Evolutionary conservation across 257 asterid species (phyloP).

Genomic region (Nicotiana sylvestris): DNA sequence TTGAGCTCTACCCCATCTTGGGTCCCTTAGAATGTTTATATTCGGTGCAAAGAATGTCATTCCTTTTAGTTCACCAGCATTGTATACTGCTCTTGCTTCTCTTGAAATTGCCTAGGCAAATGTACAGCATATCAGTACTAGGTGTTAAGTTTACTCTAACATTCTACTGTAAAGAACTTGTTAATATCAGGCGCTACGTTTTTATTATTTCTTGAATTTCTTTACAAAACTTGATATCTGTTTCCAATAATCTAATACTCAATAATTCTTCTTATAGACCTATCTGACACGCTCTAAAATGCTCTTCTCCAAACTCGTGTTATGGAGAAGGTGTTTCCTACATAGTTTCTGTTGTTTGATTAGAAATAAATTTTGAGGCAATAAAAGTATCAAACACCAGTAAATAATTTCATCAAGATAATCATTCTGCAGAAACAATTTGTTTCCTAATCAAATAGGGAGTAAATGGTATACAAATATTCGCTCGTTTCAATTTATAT

Average conservation of each 20-base stretch:
- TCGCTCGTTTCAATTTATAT: neutral
- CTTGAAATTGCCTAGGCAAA: constrained; percentile 25
- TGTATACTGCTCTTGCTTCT: constrained; percentile 42
- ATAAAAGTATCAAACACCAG: neutral
- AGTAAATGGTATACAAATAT: neutral
- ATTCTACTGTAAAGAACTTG: too few species aligned
- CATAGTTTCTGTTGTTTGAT: too few species aligned
- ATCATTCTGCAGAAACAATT: neutral
- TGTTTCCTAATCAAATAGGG: neutral
- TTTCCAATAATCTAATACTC: neutral
- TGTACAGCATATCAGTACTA: neutral
- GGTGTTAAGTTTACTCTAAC: neutral
- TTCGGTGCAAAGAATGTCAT: constrained; percentile 47
- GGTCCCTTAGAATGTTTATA: constrained; percentile 39
- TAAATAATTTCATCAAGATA: neutral
- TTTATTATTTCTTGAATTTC: neutral
- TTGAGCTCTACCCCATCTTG: constrained; percentile 48
- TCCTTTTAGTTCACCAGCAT: constrained; percentile 35
- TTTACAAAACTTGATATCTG: neutral
- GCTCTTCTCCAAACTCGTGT: too few species aligned
- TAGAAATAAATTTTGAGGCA: neutral
- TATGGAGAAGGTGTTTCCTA: too few species aligned
- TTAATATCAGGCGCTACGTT: too few species aligned
- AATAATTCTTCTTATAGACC: too few species aligned
- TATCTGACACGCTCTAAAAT: too few species aligned